Evolutionary conservation across 2,329 filamentous ascomycete genomes (phyloP).

Genomic region (Hawksworthiomyces lignivorus): DNA sequence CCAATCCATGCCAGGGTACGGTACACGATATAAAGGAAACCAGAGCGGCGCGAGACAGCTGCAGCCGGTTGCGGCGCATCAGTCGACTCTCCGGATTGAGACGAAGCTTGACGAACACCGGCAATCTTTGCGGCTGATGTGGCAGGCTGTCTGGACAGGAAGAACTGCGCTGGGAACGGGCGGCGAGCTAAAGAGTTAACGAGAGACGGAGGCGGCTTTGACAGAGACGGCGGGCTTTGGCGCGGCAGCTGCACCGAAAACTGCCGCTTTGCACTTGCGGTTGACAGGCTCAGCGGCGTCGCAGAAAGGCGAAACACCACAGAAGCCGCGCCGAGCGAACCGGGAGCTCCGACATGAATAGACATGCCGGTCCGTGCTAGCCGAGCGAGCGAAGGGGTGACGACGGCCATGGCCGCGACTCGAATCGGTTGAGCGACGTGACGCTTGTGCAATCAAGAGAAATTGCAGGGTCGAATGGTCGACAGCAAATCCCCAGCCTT

Average conservation of each 20-base stretch:
- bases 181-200: not conserved
- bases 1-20: constrained; percentile 66
- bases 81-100: constrained; percentile 4
- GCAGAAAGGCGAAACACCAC: not conserved
- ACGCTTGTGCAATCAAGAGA: no score
- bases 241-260: constrained; percentile 3
- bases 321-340: not conserved
- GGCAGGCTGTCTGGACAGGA: constrained; percentile 3
- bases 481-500: no score
- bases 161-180: constrained; percentile 2
- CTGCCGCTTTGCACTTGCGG: not conserved
- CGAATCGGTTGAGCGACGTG: not conserved
- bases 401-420: constrained; percentile 7
- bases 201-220: not conserved
- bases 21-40: constrained; percentile 53
- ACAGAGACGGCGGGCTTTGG: not conserved
- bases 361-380: constrained; percentile 4
- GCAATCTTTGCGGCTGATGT: not conserved
- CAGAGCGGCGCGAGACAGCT: constrained; percentile 35
- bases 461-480: no score
- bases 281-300: not conserved
- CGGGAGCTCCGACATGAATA: not conserved
- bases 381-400: constrained; percentile 1
- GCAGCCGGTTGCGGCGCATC: not conserved
- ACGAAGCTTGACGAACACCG: constrained; percentile 6